phyloP scores from a whole-genome alignment of 2,329 filamentous ascomycete genomes.

The Fusarium newnesense region DNA sequence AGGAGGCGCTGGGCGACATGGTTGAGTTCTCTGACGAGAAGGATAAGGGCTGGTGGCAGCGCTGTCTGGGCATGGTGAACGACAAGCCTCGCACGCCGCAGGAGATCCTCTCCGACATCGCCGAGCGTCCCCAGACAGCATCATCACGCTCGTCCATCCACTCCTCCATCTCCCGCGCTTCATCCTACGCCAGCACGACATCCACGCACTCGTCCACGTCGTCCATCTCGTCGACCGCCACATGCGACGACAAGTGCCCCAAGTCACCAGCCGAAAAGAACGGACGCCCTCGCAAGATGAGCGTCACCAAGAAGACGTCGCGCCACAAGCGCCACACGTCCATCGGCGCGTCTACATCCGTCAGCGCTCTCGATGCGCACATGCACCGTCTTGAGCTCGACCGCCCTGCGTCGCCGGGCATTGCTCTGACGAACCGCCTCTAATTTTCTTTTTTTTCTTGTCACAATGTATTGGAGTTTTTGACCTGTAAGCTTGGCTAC shows the following conservation, averaged over 20 bases:
- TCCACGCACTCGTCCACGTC: slow-evolving; percentile 37
- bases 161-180: slow-evolving; percentile 44
- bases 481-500: slow-evolving; percentile 17
- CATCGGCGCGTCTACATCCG: slow-evolving; percentile 33
- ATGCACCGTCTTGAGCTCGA: slow-evolving; percentile 45
- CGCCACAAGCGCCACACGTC: slow-evolving; percentile 41
- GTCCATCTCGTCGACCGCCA: slow-evolving; percentile 37
- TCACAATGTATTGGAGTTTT: not conserved
- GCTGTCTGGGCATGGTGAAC: slow-evolving; percentile 37
- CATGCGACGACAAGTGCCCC: slow-evolving; percentile 33
- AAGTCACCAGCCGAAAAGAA: slow-evolving; percentile 39
- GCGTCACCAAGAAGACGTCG: slow-evolving; percentile 40
- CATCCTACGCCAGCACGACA: slow-evolving; percentile 41
- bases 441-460: slow-evolving; percentile 6
- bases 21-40: slow-evolving; percentile 42
- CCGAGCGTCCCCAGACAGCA: slow-evolving; percentile 29
- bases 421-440: slow-evolving; percentile 43
- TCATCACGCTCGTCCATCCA: slow-evolving; percentile 29
- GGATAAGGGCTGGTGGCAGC: slow-evolving; percentile 46
- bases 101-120: slow-evolving; percentile 45
- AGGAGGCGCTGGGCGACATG: slow-evolving; percentile 41
- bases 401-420: slow-evolving; percentile 43
- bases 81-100: slow-evolving; percentile 41
- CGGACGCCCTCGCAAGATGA: slow-evolving; percentile 45
- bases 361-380: slow-evolving; percentile 36